phyloP scores from a whole-genome alignment of 2,329 filamentous ascomycete genomes.

The Cordyceps pruinosa region DNA sequence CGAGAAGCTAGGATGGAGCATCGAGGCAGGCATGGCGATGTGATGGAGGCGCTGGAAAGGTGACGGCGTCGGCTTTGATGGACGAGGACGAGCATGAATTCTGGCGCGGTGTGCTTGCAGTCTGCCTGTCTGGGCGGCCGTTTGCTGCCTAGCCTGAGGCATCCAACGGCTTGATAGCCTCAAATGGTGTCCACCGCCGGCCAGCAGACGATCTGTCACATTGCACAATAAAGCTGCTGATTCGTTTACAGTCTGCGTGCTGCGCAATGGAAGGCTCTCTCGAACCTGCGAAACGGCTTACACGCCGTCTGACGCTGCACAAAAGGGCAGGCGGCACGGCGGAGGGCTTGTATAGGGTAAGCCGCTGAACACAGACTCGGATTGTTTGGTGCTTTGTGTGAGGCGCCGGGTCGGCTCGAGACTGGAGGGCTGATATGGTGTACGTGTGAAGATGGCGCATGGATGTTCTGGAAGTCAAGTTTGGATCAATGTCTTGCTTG shows the following conservation, averaged over 20 bases:
- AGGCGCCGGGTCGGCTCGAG: not conserved
- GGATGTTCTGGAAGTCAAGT: not conserved
- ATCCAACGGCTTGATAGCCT: no score
- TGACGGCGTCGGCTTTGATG: not conserved
- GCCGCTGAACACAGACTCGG: not conserved
- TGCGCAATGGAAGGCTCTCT: not conserved
- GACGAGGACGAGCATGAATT: not conserved
- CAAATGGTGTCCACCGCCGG: no score
- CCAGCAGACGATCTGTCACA: not conserved
- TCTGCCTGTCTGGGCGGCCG: conserved; percentile 1
- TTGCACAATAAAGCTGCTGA: not conserved
- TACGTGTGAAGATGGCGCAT: not conserved
- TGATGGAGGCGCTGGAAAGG: not conserved
- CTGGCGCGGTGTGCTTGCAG: not conserved
- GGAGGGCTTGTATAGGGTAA: not conserved
- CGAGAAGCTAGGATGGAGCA: not conserved
- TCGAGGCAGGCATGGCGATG: not conserved
- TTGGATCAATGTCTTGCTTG: not conserved
- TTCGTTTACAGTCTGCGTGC: not conserved
- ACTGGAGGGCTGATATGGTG: not conserved
- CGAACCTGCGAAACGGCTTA: not conserved
- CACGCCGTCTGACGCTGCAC: not conserved
- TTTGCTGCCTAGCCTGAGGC: not conserved
- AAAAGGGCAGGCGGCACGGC: not conserved
- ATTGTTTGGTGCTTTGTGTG: not conserved